Conservation (phyloP, 768 basidiomycete species). For the Rickenella mellea region DNA sequence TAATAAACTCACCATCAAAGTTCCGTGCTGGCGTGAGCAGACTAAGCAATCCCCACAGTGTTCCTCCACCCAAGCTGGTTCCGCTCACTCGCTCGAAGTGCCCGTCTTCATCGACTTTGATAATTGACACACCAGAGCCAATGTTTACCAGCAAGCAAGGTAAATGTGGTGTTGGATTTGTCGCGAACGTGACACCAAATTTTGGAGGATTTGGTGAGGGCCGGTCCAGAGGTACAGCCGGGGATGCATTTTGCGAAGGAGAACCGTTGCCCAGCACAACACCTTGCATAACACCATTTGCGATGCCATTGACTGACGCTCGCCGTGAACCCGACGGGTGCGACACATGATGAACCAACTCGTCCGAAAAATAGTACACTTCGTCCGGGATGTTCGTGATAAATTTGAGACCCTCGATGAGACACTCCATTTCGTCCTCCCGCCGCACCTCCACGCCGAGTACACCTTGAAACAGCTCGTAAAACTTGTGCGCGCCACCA, state of each 20-base stretch:
- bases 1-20: constrained; percentile 76
- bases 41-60: constrained; percentile 92
- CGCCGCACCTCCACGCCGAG: constrained; percentile 77
- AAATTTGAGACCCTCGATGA: constrained; percentile 94
- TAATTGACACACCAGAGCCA: constrained; percentile 93
- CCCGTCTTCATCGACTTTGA: constrained; percentile 94
- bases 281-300: constrained; percentile 4
- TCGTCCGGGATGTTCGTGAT: constrained; percentile 94
- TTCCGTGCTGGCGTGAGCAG: constrained; percentile 88
- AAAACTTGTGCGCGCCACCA: constrained; percentile 92
- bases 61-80: constrained; percentile 94
- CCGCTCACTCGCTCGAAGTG: constrained; percentile 94
- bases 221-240: constrained; percentile 52
- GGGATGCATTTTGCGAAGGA: constrained; percentile 18
- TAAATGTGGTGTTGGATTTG: constrained; percentile 74
- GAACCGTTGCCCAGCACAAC: constrained; percentile 22
- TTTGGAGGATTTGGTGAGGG: constrained; percentile 87
- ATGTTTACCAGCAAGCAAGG: constrained; percentile 98
- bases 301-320: constrained; percentile 6
- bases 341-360: constrained; percentile 69
- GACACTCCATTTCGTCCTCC: constrained; percentile 99
- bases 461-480: constrained; percentile 65
- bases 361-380: constrained; percentile 97
- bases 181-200: constrained; percentile 83
- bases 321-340: constrained; percentile 18